Base-by-base conservation (phyloP, 345 rosid species). In the Punica granatum region DNA sequence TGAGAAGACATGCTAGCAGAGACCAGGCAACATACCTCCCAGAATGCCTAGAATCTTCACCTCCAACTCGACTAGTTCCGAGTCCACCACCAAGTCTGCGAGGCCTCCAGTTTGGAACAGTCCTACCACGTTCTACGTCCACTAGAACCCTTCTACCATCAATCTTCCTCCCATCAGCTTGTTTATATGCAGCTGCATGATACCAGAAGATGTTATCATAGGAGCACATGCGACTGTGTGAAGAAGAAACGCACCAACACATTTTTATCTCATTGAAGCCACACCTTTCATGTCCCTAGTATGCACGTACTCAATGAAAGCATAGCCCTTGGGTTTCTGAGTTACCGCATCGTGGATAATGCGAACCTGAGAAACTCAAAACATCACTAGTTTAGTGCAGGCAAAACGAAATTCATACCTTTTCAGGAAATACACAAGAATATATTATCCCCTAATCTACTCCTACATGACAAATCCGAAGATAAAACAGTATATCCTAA, bases 61-160 rank as follows among this genome's bases (percentile, higher is more conserved):
- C 91, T 25, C 95, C 83, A 70, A 89, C 86, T 70, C 99, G 82
- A 65, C 89, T 81, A 19, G 98, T 85, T 77, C 99, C 99, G 78
- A 94, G 98, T 68, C 99, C 99, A 82, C 99, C 99, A 71, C 99
- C 99, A 67, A 94, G 89, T 64, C 98, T 85, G 54, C 98, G 98
- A 39, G 99, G 99, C 43, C 99, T 88, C 99, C 98, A 94, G 80
- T 94, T 94, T n/a, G 99, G 99, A 44, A 94, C 99, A 36, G 99
- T 94, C 77, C 98, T 83, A 73, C 99, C 96, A 36, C 98, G 92
- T 76, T 94, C 98, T 64, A 94, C 99, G 81, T 94, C 99, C 65
- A 94, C 98, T 74, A 94, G 90, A 70, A 94, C 99, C 80, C 98
- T 94, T 83, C 93, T 85, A 23, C 96, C 96, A 72, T 94, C 99